Evolutionary conservation across 768 basidiomycete genomes (phyloP), one percentile per base, ranked within the genome.

Genomic region (Jaapia argillacea): DNA sequence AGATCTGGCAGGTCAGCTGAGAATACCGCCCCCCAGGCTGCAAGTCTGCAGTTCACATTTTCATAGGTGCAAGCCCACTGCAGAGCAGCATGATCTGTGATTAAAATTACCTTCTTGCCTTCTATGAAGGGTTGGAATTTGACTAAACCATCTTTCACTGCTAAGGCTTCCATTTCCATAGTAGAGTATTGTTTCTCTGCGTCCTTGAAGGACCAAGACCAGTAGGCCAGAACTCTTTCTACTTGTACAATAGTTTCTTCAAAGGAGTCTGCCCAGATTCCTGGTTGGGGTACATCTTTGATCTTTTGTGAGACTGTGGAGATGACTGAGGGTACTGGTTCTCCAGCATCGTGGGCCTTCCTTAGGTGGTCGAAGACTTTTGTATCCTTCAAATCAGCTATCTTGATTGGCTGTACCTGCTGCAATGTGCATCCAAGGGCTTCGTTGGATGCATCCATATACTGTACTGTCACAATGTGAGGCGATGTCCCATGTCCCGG

Each of bases 11-110:
- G 20, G 43, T 55, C 63, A 0, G 63, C 60, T 0, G 55, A 41
- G 36, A 60, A 64, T 6, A 65, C 56, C 1, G 58, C 48, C 44
- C 60, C 61, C 60, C 59, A 67, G 1, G 57, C 54, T 1, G 52
- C 48, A 2, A 66, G 44, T 1, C 58, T 31, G 5, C 46, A 26
- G 43, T 58, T 58, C 5, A 41, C 33, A 35, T 58, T 53, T 43
- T 58, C 36, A 39, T 48, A 58, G 5, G 57, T 58, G 16, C 42
- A 36, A 12, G 42, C 45, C 57, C 57, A 58, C 28, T 41, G 41
- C 12, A 58, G 54, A 2, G 57, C 57, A 1, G 52, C 48, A 36
- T 58, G 57, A 40, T 58, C 52, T 1, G 57, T 58, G n/a, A 58
- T 45, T 2, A 48, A 18, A 3, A 57, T 6, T 21, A 25, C 3